Conservation (phyloP, 1,284 basidiomycete genomes). For the Leccinum fallax region DNA sequence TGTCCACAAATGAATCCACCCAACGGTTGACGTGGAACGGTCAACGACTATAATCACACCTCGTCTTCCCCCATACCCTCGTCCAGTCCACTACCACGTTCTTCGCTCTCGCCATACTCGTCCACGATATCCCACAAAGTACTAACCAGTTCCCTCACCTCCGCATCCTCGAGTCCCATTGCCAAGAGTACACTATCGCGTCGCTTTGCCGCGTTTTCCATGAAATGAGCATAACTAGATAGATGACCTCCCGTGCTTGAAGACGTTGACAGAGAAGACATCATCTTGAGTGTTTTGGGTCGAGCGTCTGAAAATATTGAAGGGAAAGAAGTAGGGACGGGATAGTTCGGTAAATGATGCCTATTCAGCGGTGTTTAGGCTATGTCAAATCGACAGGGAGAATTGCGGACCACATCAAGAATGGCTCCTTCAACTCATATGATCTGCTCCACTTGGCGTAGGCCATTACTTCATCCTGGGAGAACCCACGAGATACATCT, state of each 20-base stretch:
- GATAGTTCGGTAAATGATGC: slow-evolving; percentile 47
- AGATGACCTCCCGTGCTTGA: slow-evolving; percentile 40
- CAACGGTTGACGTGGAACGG: neutral
- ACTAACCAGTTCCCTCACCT: slow-evolving; percentile 51
- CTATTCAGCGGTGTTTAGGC: slow-evolving; percentile 30
- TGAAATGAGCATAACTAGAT: slow-evolving; percentile 45
- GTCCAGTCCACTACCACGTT: slow-evolving; percentile 15
- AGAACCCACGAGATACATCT: slow-evolving; percentile 61
- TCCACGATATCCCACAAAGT: slow-evolving; percentile 55
- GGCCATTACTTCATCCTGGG: slow-evolving; percentile 34
- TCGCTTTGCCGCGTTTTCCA: slow-evolving; percentile 40
- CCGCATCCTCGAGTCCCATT: slow-evolving; percentile 48
- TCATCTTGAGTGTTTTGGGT: slow-evolving; percentile 26
- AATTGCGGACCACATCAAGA: slow-evolving; percentile 39
- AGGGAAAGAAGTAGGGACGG: slow-evolving; percentile 55
- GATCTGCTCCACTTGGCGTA: slow-evolving; percentile 43
- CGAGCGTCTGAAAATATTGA: slow-evolving; percentile 35
- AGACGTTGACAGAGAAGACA: slow-evolving; percentile 30
- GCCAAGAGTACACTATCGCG: slow-evolving; percentile 24
- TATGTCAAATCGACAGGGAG: neutral
- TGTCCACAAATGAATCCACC: neutral
- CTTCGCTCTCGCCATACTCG: slow-evolving; percentile 39
- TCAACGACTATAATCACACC: slow-evolving; percentile 13
- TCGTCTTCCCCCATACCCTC: slow-evolving; percentile 35
- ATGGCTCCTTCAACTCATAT: slow-evolving; percentile 34